phyloP scores from a whole-genome alignment of 176 grass and related monocot species.

The Pontederia crassipes region DNA sequence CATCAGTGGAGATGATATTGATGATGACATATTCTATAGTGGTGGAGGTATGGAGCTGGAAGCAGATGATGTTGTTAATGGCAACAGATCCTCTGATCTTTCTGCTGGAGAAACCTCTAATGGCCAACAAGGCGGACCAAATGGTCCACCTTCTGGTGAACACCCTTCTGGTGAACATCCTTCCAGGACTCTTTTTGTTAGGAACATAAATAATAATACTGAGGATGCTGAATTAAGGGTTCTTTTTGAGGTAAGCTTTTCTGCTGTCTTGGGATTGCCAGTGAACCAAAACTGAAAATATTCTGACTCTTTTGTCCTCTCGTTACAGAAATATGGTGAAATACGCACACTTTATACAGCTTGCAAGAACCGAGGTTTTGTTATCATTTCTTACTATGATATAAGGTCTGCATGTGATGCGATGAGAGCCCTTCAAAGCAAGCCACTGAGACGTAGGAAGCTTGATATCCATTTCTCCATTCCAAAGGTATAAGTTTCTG shows the following conservation, averaged over 20 bases:
- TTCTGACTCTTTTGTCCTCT: not conserved
- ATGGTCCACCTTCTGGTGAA: conserved; percentile 52
- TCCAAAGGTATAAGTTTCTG: conserved; percentile 59
- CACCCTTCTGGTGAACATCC: conserved; percentile 74
- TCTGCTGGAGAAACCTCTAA: conserved; percentile 20
- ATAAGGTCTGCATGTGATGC: conserved; percentile 80
- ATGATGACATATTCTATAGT: conserved; percentile 84
- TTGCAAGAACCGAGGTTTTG: conserved; percentile 97
- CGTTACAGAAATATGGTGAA: conserved; percentile 63
- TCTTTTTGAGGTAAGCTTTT: conserved; percentile 56
- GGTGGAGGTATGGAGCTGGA: conserved; percentile 90
- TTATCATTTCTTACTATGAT: conserved; percentile 98
- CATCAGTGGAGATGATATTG: conserved; percentile 57
- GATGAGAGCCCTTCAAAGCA: conserved; percentile 79
- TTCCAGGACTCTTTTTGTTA: conserved; percentile 89
- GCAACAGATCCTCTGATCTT: conserved; percentile 36
- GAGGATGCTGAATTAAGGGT: conserved; percentile 69
- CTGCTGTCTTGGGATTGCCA: not conserved
- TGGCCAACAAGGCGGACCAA: conserved; percentile 26
- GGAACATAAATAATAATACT: conserved; percentile 86
- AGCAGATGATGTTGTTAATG: conserved; percentile 40
- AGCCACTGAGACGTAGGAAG: conserved; percentile 59
- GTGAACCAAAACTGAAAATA: not conserved
- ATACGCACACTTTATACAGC: conserved; percentile 74
- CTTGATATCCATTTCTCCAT: conserved; percentile 97